Evolutionary conservation across 768 basidiomycete species (phyloP), one percentile per base, ranked within the genome.

Genomic region (Cantharellus anzutake): DNA sequence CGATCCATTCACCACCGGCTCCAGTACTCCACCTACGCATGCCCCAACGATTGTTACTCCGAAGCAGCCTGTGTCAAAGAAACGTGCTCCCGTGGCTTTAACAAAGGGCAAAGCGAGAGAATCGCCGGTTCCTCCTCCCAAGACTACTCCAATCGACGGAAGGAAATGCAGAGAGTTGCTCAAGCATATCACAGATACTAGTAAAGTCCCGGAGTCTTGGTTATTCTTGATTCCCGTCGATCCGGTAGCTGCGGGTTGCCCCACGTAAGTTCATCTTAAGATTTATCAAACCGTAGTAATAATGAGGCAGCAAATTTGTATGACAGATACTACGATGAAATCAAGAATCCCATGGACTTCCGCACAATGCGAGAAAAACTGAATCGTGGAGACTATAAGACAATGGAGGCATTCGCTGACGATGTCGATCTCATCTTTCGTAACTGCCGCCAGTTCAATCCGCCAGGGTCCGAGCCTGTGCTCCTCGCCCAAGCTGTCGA

Each of bases 361-460:
- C 80, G 80, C 4, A 94, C 93, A 2, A 86, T 96, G 64, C 69
- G 69, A 11, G 72, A 74, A 42, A 89, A 86, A 66, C 72, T 96
- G 61, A 74, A 76, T 42, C 72, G 78, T 57, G 78, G 76, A 56
- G 73, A 78, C 65, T 99, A 98, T 68, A 64, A 72, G 7, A 83
- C 79, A 2, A 88, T 92, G 83, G 89, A 86, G 57, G 80, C 82
- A 0, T 84, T 98, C 62, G 80, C 76, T 60, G 76, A 76, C 62
- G 93, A 97, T 65, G 73, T 87, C 57, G 81, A 86, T 58, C 79
- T 93, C 3, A 79, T 96, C 53, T 84, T 96, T 67, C 75, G 70
- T 68, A 99, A 99, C 66, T 97, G 93, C 69, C 82, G 89, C 40
- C 77, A 81, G 64, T 99, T 98, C 76, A 99, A 99, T 66, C 86